Evolutionary conservation across 495 filamentous ascomycete species (phyloP), one percentile per base, ranked within the genome.

Genomic region (Mycothermus thermophilus): DNA sequence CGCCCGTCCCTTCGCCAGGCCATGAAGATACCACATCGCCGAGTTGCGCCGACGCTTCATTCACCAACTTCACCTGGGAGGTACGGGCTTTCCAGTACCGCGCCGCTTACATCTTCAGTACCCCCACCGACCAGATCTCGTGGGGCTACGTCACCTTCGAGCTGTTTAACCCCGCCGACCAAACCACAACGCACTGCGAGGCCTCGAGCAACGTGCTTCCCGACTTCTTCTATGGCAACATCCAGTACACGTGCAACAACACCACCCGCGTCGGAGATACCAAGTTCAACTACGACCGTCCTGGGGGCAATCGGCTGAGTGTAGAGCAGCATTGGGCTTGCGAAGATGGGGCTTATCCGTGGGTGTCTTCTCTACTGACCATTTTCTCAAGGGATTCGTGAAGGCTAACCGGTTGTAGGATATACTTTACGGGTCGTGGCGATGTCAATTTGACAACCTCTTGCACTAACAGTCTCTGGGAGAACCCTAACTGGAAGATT

Each of bases 281-380:
- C 12, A 51, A 40, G 4, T 65, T 67, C 34, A 43, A 48, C 33
- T 67, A 55, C 30, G 51, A 35, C 38, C 43, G 51, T 9, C 43
- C 54, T 8, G 37, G 39, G 12, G n/a, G n/a, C n/a, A 46, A 47
- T 17, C 37, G 36, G 27, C 35, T 67, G 15, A 42, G 48, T 13
- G 32, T 65, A 30, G 60, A 64, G 43, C 58, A 64, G 47, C 58
- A 49, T 1, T 67, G 63, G 63, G 40, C 32, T 3, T 67, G 63
- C 44, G 35, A 27, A 18, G 61, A 57, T 27, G 13, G 40, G 5
- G 58, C 58, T 27, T 58, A 43, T 19, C 57, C 57, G 59, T 64
- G 40, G 46, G 60, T 55, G 14, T 17, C 36, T 14, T 12, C 5
- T 12, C 10, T 14, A 21, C 14, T 30, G 24, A 12, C n/a, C 10